Base-by-base conservation (phyloP, 371 early-diverging fungal species). In the Mucor ambiguus region DNA sequence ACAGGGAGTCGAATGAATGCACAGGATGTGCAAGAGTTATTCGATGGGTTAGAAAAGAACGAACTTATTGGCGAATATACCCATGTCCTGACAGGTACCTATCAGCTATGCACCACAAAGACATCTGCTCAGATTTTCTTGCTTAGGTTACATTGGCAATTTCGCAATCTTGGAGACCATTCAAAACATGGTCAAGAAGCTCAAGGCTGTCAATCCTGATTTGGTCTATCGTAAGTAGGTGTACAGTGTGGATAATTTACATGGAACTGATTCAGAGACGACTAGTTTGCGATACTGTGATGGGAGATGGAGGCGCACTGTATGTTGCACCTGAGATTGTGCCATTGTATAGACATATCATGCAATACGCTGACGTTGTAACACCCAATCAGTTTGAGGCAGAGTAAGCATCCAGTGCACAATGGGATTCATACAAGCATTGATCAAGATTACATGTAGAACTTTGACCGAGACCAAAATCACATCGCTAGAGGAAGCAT, bases 381-480 rank as follows among this genome's bases (percentile, higher is more conserved):
- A 94, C 95, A n/a, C 98, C 98, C 1, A 97, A 97, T 75, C 93
- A 91, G 64, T 95, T 92, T 55, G 97, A 97, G 74, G 93, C 93
- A 22, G 94, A 95, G 90, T 90, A 86, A 69, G 82, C 69, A 32
- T 18, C 14, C 10, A 63, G 2, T 20, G 26, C 41, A 41, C 18
- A 4, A 18, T 41, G 41, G 8, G 26, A 24, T 20, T 12, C 2
- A 49, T 22, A 41, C 12, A 49, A 1, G 55, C 6, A 61, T 46
- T 41, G 41, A 41, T 41, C 5, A 41, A 41, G 0, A 4, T 0
- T 41, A 41, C 41, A 4, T 30, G 26, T 66, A 89, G 90, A 66
- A 71, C 82, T 24, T 81, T 97, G 1, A 72, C 94, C 0, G 92
- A 82, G 29, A 80, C 73, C 37, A 80, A 73, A 35, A 87, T 94